phyloP scores from a whole-genome alignment of 352 stramenopile species.

The Pythium aquatile region DNA sequence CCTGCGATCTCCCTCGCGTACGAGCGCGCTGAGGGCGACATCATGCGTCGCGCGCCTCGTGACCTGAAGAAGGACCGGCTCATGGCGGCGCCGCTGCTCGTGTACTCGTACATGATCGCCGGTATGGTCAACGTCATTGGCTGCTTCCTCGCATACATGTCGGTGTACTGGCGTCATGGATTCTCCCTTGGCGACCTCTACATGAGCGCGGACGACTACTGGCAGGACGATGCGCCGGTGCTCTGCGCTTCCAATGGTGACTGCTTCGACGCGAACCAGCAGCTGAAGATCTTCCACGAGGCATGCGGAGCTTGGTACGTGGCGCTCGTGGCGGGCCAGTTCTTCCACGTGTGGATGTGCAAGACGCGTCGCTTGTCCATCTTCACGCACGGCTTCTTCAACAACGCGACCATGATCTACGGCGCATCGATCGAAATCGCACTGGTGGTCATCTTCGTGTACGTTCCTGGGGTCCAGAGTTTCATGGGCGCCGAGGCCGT shows the following conservation, averaged over 20 bases:
- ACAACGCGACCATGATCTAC: slow-evolving; percentile 78
- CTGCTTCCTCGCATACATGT: slow-evolving; percentile 37
- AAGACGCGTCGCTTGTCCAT: slow-evolving; percentile 83
- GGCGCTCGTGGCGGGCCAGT: slow-evolving; percentile 75
- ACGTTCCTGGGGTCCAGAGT: slow-evolving; percentile 43
- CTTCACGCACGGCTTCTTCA: slow-evolving; percentile 64
- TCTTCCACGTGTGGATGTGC: slow-evolving; percentile 79
- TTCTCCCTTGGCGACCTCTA: slow-evolving; percentile 43
- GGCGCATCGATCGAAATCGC: slow-evolving; percentile 37
- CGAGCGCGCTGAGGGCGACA: slow-evolving; percentile 72
- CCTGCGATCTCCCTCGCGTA: slow-evolving; percentile 89
- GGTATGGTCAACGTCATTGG: slow-evolving; percentile 71
- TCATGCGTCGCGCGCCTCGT: slow-evolving; percentile 73
- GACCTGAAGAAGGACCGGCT: slow-evolving; percentile 74
- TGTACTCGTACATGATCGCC: slow-evolving; percentile 83
- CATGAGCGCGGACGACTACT: slow-evolving; percentile 34
- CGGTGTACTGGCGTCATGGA: slow-evolving; percentile 39
- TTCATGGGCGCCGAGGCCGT: slow-evolving; percentile 37
- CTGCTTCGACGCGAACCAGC: slow-evolving; percentile 39
- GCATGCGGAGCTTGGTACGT: slow-evolving; percentile 72
- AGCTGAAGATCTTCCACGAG: slow-evolving; percentile 53
- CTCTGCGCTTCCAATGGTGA: slow-evolving; percentile 30
- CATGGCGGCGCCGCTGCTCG: slow-evolving; percentile 75
- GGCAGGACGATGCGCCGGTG: slow-evolving; percentile 21
- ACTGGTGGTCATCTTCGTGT: slow-evolving; percentile 47